Evolutionary conservation across 2,329 filamentous ascomycete species (phyloP).

Genomic region (Thielaviopsis populi): DNA sequence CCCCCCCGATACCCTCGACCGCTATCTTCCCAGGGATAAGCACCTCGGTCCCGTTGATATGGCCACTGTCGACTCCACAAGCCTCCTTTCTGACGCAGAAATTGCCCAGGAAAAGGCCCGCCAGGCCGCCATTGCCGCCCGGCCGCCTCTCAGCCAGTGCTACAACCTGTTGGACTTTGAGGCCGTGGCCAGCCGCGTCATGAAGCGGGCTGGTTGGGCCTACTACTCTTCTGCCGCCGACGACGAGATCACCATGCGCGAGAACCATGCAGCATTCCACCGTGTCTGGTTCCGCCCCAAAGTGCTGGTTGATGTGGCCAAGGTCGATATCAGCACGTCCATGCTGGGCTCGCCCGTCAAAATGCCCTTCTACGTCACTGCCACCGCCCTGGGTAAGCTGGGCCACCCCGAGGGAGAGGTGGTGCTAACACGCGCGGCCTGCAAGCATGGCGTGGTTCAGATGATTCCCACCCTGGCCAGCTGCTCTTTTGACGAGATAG

Average conservation of each 20-base stretch:
- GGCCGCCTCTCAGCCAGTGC: conserved; percentile 72
- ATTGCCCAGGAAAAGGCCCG: conserved; percentile 44
- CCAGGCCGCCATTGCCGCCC: conserved; percentile 55
- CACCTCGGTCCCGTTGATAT: conserved; percentile 85
- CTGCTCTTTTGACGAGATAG: conserved; percentile 93
- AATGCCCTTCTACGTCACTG: conserved; percentile 91
- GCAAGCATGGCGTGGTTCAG: conserved; percentile 79
- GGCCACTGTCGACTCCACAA: conserved; percentile 51
- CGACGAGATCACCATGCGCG: conserved; percentile 59
- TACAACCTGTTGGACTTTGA: conserved; percentile 96
- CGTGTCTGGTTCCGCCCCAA: conserved; percentile 93
- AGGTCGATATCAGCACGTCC: conserved; percentile 72
- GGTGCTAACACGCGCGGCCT: conserved; percentile 67
- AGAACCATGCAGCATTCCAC: conserved; percentile 93
- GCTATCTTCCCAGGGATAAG: conserved; percentile 71
- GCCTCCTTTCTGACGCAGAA: conserved; percentile 43
- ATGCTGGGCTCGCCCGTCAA: conserved; percentile 81
- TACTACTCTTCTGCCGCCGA: conserved; percentile 87
- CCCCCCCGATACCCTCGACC: conserved; percentile 74
- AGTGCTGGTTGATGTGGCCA: conserved; percentile 76
- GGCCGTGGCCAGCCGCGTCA: conserved; percentile 71
- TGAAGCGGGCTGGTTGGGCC: conserved; percentile 95
- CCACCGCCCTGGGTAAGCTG: conserved; percentile 87
- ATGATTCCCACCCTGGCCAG: conserved; percentile 98
- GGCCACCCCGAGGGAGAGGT: conserved; percentile 91